Evolutionary conservation across 139 green algal genomes (phyloP).

Genomic region (Microglena sp.): DNA sequence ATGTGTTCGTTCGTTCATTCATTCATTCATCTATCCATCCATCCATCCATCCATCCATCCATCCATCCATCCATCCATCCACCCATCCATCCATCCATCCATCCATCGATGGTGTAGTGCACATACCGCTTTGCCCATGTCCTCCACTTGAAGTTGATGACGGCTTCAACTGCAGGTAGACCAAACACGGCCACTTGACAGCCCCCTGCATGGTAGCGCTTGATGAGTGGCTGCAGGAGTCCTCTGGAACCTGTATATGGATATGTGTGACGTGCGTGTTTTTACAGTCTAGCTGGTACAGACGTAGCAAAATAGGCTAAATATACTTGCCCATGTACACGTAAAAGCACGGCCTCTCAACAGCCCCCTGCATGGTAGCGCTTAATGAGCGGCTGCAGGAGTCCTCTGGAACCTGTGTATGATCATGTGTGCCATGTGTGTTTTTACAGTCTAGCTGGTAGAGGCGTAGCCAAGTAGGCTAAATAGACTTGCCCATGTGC

Average conservation of each 20-base stretch:
- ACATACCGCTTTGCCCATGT: slow-evolving; percentile 2
- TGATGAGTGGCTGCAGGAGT: slow-evolving; percentile 44
- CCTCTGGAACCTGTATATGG: slow-evolving; percentile 12
- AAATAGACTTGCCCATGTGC: too few species aligned
- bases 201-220: slow-evolving; percentile 30
- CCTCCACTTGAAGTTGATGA: slow-evolving; percentile 15
- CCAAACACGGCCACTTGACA: slow-evolving; percentile 28
- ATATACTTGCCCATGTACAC: too few species aligned
- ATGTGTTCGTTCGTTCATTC: too few species aligned
- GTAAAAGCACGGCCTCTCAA: slow-evolving; percentile 24
- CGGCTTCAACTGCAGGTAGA: slow-evolving; percentile 36
- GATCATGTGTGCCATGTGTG: background rate
- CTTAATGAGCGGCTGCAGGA: slow-evolving; percentile 46
- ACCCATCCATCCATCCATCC: too few species aligned
- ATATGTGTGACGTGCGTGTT: background rate
- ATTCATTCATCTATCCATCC: too few species aligned
- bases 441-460: background rate
- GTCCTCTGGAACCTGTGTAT: slow-evolving; percentile 12
- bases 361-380: slow-evolving; percentile 32
- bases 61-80: too few species aligned
- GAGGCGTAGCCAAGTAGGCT: too few species aligned
- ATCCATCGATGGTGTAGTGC: too few species aligned
- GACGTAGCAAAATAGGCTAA: too few species aligned
- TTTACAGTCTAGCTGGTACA: background rate
- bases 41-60: too few species aligned